phyloP scores from a whole-genome alignment of 169 alveolate genomes.

The Babesia caballi region DNA sequence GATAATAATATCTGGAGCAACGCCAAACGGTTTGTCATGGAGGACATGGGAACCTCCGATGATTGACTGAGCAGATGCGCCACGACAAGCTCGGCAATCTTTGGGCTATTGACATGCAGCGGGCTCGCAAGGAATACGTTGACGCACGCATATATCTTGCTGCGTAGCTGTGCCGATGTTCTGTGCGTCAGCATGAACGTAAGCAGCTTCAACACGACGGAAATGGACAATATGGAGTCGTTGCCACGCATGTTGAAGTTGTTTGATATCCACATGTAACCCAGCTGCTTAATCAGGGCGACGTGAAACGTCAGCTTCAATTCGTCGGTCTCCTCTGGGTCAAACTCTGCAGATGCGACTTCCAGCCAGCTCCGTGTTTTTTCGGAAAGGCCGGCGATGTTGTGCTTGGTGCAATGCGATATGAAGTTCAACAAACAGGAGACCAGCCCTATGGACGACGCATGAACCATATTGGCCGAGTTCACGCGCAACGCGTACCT shows the following conservation, averaged over 20 bases:
- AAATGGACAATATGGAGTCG: slow-evolving; percentile 18
- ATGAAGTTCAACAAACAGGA: slow-evolving; percentile 22
- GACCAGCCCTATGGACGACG: slow-evolving; percentile 30
- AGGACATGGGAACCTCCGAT: not conserved
- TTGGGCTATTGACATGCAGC: not conserved
- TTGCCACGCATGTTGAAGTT: slow-evolving; percentile 3
- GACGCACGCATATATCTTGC: slow-evolving; percentile 46
- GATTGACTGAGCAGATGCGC: slow-evolving; percentile 30
- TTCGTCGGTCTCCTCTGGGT: slow-evolving; percentile 35
- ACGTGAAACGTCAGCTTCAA: slow-evolving; percentile 14
- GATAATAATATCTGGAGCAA: slow-evolving; percentile 21
- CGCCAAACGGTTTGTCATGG: not conserved
- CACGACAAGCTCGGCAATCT: slow-evolving; percentile 23
- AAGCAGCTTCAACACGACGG: slow-evolving; percentile 25
- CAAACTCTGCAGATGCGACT: slow-evolving; percentile 31
- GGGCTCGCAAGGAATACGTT: slow-evolving; percentile 20
- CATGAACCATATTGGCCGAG: slow-evolving; percentile 9
- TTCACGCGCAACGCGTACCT: slow-evolving; percentile 23
- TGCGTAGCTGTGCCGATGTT: slow-evolving; percentile 29
- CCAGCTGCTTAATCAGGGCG: slow-evolving; percentile 31
- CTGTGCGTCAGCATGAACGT: slow-evolving; percentile 13
- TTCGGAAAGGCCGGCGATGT: slow-evolving; percentile 1
- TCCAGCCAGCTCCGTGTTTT: slow-evolving; percentile 35
- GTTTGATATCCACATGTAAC: slow-evolving; percentile 8
- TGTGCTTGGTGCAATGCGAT: slow-evolving; percentile 10